These are phyloP conservation scores for Aspergillus ustus DNA, from an alignment of 2,329 filamentous ascomycete genomes.

Conservation along the genomic window DNA sequence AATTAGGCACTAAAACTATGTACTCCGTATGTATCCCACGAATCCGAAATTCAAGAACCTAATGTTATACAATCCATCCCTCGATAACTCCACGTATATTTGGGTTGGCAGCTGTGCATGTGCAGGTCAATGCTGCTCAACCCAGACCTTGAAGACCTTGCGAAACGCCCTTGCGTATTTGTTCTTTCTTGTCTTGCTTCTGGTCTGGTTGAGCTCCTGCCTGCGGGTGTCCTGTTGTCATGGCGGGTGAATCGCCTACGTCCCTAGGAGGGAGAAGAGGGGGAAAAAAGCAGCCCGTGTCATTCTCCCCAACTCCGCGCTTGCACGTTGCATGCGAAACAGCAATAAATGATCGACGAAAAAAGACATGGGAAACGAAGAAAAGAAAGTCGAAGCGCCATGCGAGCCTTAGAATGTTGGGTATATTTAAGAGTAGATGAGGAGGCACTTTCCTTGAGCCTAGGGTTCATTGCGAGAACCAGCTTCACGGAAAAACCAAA, in stretches of 20 bases:
- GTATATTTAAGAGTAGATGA: slow-evolving; percentile 21
- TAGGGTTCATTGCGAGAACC: slow-evolving; percentile 17
- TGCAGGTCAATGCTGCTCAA: slow-evolving; percentile 10
- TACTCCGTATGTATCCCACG: slow-evolving; percentile 8
- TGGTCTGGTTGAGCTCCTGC: background rate
- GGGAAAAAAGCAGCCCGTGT: slow-evolving; percentile 11
- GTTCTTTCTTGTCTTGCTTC: slow-evolving; percentile 7
- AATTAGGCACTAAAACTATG: slow-evolving; percentile 9
- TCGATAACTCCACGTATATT: slow-evolving; percentile 2
- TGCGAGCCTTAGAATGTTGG: slow-evolving; percentile 11
- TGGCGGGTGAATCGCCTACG: slow-evolving; percentile 25
- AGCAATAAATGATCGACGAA: slow-evolving; percentile 24
- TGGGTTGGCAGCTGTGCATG: background rate
- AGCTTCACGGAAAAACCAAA: background rate
- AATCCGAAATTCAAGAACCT: slow-evolving; percentile 8
- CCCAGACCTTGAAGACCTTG: slow-evolving; percentile 15
- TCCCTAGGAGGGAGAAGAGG: slow-evolving; percentile 10
- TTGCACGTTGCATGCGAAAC: slow-evolving; percentile 27
- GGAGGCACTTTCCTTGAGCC: slow-evolving; percentile 10
- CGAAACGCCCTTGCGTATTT: slow-evolving; percentile 1
- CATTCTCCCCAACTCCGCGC: slow-evolving; percentile 22
- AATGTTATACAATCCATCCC: slow-evolving; percentile 22
- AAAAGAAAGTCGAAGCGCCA: slow-evolving; percentile 17
- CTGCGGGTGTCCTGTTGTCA: slow-evolving; percentile 16
- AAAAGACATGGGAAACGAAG: slow-evolving; percentile 13